phyloP scores from a whole-genome alignment of 2,329 filamentous ascomycete species.

The Epichloe gansuensis region DNA sequence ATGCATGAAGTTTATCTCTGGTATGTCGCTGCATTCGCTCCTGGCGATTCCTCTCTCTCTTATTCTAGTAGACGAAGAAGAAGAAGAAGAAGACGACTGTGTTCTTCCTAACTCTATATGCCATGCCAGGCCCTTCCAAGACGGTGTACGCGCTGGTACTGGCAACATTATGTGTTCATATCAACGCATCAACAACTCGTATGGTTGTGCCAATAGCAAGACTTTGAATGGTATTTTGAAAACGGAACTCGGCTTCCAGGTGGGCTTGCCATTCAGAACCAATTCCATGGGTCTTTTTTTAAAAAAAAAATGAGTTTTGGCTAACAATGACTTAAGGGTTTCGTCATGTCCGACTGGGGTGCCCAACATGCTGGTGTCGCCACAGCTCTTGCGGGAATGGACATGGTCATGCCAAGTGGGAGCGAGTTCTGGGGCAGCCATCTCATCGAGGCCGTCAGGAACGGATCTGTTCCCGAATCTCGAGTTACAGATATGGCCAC shows the following conservation, averaged over 20 bases:
- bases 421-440: conserved; percentile 36
- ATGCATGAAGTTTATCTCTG: conserved; percentile 55
- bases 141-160: conserved; percentile 51
- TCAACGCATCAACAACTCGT: conserved; percentile 60
- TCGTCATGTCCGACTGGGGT: conserved; percentile 55
- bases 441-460: conserved; percentile 44
- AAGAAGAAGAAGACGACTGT: neutral
- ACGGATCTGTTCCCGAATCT: conserved; percentile 43
- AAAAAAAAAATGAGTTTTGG: too few species aligned
- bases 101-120: too few species aligned
- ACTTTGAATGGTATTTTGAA: conserved; percentile 56
- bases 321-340: conserved; percentile 33
- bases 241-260: conserved; percentile 43
- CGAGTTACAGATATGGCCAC: conserved; percentile 52
- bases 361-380: conserved; percentile 54
- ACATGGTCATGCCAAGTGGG: conserved; percentile 55
- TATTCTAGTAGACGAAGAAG: neutral
- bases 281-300: too few species aligned
- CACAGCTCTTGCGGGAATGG: conserved; percentile 52
- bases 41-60: neutral
- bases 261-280: neutral
- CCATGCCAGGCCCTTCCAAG: conserved; percentile 49
- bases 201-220: conserved; percentile 58
- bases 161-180: conserved; percentile 51
- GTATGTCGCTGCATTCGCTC: conserved; percentile 19